Evolutionary conservation across 352 stramenopile species (phyloP).

Genomic region (Hyaloperonospora brassicae): DNA sequence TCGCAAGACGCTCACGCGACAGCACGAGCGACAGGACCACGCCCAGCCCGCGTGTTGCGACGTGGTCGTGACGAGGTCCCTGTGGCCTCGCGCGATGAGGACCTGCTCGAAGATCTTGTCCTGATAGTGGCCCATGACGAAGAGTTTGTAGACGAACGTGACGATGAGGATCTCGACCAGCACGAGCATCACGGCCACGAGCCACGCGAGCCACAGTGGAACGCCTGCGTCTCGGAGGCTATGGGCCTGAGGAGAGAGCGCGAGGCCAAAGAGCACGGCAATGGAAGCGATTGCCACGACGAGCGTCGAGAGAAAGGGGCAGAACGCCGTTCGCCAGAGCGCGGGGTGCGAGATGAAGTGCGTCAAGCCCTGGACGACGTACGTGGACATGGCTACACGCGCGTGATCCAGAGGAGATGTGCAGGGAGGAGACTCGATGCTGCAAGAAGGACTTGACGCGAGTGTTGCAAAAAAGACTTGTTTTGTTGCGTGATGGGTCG

Average conservation of each 20-base stretch:
- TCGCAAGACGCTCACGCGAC: conserved; percentile 47
- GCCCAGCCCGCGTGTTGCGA: conserved; percentile 34
- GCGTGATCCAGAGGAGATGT: too few species aligned
- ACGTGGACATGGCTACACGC: conserved; percentile 36
- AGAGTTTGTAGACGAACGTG: conserved; percentile 58
- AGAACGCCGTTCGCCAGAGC: conserved; percentile 48
- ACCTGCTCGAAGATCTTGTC: conserved; percentile 64
- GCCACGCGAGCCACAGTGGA: conserved; percentile 36
- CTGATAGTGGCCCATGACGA: conserved; percentile 45
- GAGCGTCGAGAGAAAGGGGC: conserved; percentile 50
- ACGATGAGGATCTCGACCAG: conserved; percentile 66
- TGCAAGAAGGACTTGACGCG: too few species aligned
- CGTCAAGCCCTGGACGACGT: conserved; percentile 37
- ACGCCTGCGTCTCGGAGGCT: conserved; percentile 35
- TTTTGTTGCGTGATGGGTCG: too few species aligned
- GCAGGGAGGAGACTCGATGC: too few species aligned
- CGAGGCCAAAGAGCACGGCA: conserved; percentile 36
- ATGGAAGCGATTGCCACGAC: conserved; percentile 38
- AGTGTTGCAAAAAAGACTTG: too few species aligned
- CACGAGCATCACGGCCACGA: conserved; percentile 49
- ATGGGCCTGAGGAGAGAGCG: conserved; percentile 41
- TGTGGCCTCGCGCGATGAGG: conserved; percentile 37
- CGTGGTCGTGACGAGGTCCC: conserved; percentile 43
- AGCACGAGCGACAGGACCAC: conserved; percentile 42
- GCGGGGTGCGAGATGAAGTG: conserved; percentile 58